Percentiles rank a stretch among this genome's conserved stretches.
phyloP scores from a whole-genome alignment of 345 rosid species.

The Corchorus olitorius region DNA sequence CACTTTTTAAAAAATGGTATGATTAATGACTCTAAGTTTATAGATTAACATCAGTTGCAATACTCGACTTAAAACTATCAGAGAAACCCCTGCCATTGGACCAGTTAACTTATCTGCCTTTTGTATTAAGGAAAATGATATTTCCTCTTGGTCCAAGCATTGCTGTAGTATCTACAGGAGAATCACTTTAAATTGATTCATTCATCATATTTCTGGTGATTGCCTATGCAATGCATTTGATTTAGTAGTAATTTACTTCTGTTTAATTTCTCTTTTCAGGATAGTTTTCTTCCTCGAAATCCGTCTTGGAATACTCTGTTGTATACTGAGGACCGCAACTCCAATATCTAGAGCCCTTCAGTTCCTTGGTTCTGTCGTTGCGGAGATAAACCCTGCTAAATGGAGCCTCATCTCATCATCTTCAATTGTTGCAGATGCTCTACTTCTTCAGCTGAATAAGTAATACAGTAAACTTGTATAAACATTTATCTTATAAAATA shows the following conservation, averaged over 20 bases:
- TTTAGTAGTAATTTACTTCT: too few relatives aligned
- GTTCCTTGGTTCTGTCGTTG: neutral
- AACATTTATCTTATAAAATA: neutral
- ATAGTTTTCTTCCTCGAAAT: constrained; percentile 71
- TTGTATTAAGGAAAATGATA: too few relatives aligned
- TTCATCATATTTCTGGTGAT: neutral
- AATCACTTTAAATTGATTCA: neutral
- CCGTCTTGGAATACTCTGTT: constrained; percentile 58
- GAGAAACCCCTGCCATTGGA: neutral
- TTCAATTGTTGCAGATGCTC: too few relatives aligned
- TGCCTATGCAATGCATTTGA: neutral
- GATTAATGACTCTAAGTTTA: too few relatives aligned
- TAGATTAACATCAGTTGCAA: too few relatives aligned
- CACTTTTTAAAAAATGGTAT: too few relatives aligned
- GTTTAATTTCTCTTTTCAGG: constrained; percentile 39
- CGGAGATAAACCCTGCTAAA: neutral
- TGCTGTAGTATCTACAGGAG: neutral
- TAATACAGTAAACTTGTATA: neutral
- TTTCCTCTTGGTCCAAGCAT: neutral
- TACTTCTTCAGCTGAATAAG: neutral
- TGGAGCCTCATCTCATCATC: neutral
- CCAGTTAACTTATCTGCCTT: too few relatives aligned
- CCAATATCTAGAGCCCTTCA: constrained; percentile 39
- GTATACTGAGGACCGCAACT: constrained; percentile 42
- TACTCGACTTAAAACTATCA: too few relatives aligned